Conservation (phyloP, 805 yeast species). For the Henningerozyma blattae region DNA sequence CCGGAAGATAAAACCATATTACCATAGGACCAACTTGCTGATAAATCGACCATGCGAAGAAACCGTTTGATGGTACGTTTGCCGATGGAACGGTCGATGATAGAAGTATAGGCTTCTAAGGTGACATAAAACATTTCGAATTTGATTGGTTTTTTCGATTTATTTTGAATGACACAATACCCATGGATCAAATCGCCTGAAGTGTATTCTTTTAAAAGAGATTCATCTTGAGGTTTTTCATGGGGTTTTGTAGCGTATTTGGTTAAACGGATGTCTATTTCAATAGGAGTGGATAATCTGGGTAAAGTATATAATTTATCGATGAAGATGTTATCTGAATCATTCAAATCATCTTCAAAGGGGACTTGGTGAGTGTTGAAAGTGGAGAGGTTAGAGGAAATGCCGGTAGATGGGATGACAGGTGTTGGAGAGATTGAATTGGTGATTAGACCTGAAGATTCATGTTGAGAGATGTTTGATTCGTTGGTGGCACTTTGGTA, state of each 20-base stretch:
- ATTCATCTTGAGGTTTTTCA: slow-evolving; percentile 33
- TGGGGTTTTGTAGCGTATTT: slow-evolving; percentile 38
- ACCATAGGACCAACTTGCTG: slow-evolving; percentile 42
- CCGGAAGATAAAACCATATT: slow-evolving; percentile 42
- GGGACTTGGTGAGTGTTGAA: slow-evolving; percentile 5
- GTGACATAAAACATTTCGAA: slow-evolving; percentile 53
- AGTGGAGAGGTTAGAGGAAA: not conserved
- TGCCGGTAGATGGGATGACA: not conserved
- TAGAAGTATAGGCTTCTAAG: slow-evolving; percentile 30
- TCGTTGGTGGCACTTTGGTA: slow-evolving; percentile 16
- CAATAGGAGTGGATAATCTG: slow-evolving; percentile 32
- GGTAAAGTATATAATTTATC: slow-evolving; percentile 42
- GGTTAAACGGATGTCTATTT: slow-evolving; percentile 39
- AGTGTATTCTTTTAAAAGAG: slow-evolving; percentile 40
- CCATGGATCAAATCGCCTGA: slow-evolving; percentile 64
- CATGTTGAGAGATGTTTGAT: not conserved
- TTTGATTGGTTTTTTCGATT: slow-evolving; percentile 33
- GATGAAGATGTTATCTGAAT: slow-evolving; percentile 34
- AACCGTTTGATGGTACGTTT: slow-evolving; percentile 34
- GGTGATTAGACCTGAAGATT: not conserved
- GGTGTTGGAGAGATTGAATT: not conserved
- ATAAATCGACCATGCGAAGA: slow-evolving; percentile 47
- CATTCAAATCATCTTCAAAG: slow-evolving; percentile 23
- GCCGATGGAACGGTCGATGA: slow-evolving; percentile 22
- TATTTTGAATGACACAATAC: slow-evolving; percentile 37